These are phyloP conservation scores for Iberis pinnata DNA, from an alignment of 345 rosid genomes.

Conservation along the genomic window DNA sequence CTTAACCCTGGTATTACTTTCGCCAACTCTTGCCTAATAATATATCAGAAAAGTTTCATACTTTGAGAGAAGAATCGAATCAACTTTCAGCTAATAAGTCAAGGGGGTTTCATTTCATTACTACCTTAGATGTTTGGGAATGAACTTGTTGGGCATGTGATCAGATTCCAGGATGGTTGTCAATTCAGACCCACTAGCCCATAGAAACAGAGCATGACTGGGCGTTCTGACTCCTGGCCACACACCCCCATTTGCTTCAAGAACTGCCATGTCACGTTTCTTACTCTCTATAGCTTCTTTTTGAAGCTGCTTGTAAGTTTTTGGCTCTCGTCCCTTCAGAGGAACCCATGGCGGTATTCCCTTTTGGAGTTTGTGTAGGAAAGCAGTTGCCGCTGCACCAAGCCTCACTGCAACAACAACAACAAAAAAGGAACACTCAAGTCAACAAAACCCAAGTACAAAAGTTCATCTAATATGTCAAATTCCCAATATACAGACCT, in stretches of 20 bases:
- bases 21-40: constrained; percentile 46
- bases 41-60: constrained; percentile 5
- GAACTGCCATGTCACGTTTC: constrained; percentile 74
- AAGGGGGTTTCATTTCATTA: neutral
- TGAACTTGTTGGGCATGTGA: constrained; percentile 92
- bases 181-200: constrained; percentile 90
- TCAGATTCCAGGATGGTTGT: constrained; percentile 67
- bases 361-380: constrained; percentile 76
- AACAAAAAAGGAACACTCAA: constrained; percentile 4
- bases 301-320: constrained; percentile 74
- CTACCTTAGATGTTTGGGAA: constrained; percentile 79
- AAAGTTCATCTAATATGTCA: neutral
- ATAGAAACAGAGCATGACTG: constrained; percentile 81
- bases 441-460: neutral
- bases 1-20: constrained; percentile 76
- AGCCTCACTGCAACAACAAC: constrained; percentile 95
- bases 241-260: constrained; percentile 75
- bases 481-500: constrained; percentile 39
- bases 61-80: constrained; percentile 1
- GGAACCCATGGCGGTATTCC: constrained; percentile 91
- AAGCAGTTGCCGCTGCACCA: constrained; percentile 79
- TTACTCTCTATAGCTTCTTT: constrained; percentile 77
- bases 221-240: constrained; percentile 92
- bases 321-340: constrained; percentile 63
- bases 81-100: neutral